Base-by-base conservation (phyloP, 768 basidiomycete species). In the Chlorophyllum brunneum region DNA sequence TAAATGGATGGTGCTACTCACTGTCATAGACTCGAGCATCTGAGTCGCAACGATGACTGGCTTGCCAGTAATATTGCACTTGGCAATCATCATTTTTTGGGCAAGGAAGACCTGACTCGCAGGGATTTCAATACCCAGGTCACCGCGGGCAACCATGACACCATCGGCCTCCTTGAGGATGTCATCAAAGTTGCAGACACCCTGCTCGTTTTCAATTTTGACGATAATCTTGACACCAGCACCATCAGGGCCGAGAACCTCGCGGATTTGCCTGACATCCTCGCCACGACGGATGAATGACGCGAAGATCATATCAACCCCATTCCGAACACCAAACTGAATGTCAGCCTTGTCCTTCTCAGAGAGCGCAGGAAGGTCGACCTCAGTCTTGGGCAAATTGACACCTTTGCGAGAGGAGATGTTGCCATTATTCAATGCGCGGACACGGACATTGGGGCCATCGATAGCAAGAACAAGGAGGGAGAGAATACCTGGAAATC, bases 51-150 rank as follows among this genome's bases (percentile, higher is more conserved):
- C 95, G 66, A 99, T 98, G 64, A 92, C 90, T 36, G 97, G 95
- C 77, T 99, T 99, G 61, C 97, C 97, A 49, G 82, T 86, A 64
- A 95, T 89, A 78, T 97, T 98, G 76, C 94, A 97, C 76, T 98
- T 98, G 54, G 95, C 84, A 62, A 98, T 99, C 95, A 99, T 99
- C 95, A 98, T 98, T 78, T 99, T 99, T 70, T 99, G 97, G 6
- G 97, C 97, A 63, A 98, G 77, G 81, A 99, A 99, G 39, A 99
- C 97, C 66, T 98, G 97, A 63, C 88, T 90, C 38, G 97, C 93
- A n/a, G 97, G 97, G 61, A 99, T 99, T 73, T 99, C 97, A 63
- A 99, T 99, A 69, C 97, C 97, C 45, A 99, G 80, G 68, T 99
- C 97, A 70, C 97, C 97, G 73, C 97, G 92, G 58, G 97, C 97